These are phyloP conservation scores for Royoungia palumana DNA, from an alignment of 768 basidiomycete species.

Conservation along the genomic window DNA sequence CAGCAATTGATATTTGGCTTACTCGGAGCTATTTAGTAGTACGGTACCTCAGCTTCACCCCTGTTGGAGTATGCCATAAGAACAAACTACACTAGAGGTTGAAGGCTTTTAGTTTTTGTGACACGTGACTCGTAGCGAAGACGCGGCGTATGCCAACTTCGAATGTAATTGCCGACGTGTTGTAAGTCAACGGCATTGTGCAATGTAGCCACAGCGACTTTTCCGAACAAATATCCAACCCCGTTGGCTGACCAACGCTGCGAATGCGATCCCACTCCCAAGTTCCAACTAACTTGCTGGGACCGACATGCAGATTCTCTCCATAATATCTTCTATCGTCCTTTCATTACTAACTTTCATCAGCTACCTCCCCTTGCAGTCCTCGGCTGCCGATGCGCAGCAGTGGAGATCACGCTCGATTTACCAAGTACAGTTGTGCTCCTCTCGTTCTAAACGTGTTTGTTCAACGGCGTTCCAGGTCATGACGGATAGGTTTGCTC, in stretches of 20 bases:
- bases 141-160: background rate
- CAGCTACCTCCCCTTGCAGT: constrained; percentile 5
- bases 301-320: background rate
- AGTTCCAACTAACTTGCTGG: no score
- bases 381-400: constrained; percentile 39
- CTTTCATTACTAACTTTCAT: constrained; percentile 10
- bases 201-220: constrained; percentile 11
- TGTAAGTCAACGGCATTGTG: constrained; percentile 24
- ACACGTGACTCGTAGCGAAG: constrained; percentile 24
- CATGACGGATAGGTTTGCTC: constrained; percentile 61
- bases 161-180: constrained; percentile 21
- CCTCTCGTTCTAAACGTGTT: background rate
- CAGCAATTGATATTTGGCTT: no score
- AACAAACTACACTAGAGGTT: no score
- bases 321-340: constrained; percentile 7
- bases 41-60: no score
- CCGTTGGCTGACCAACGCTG: background rate
- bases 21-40: no score
- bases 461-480: constrained; percentile 28
- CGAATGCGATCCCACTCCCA: constrained; percentile 6
- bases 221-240: background rate
- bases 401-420: constrained; percentile 52
- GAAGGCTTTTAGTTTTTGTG: no score
- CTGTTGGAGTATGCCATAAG: no score
- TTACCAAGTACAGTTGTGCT: constrained; percentile 41